Conservation (phyloP, 2,329 filamentous ascomycete species). For the Clonostachys sp. region DNA sequence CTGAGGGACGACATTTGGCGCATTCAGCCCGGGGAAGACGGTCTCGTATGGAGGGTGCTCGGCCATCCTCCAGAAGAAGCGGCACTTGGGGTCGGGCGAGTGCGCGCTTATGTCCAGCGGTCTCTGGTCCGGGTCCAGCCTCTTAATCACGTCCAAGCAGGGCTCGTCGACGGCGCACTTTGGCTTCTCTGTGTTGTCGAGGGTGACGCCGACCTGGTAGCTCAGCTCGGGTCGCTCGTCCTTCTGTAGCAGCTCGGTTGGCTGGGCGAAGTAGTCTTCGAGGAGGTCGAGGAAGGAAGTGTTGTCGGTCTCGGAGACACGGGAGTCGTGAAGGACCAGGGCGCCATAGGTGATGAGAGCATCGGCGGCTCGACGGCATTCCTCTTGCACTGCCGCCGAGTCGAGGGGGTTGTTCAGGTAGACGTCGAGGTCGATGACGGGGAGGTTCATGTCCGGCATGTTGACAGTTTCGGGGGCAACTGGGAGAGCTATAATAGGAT, state of each 20-base stretch:
- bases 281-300: constrained; percentile 53
- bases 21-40: constrained; percentile 49
- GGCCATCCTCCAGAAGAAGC: constrained; percentile 60
- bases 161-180: constrained; percentile 60
- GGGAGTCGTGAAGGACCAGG: constrained; percentile 54
- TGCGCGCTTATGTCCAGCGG: constrained; percentile 54
- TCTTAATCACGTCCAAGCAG: constrained; percentile 50
- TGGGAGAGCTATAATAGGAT: too few species aligned
- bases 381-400: constrained; percentile 38
- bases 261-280: constrained; percentile 62
- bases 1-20: constrained; percentile 49
- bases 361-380: constrained; percentile 48
- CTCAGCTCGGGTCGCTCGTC: constrained; percentile 54
- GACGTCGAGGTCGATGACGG: constrained; percentile 54
- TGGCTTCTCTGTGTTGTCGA: constrained; percentile 60
- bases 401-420: constrained; percentile 40
- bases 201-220: constrained; percentile 58
- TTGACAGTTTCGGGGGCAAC: too few species aligned
- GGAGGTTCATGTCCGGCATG: constrained; percentile 44
- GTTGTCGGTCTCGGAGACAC: constrained; percentile 52
- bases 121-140: constrained; percentile 48
- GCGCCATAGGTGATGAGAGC: constrained; percentile 57
- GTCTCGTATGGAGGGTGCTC: constrained; percentile 49
- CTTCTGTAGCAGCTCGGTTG: constrained; percentile 32
- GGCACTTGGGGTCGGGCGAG: constrained; percentile 55